A percentile compares a stretch with the other conserved stretches of the same genome.
phyloP scores from a whole-genome alignment of 768 basidiomycete species.

The Phaffia australis region DNA sequence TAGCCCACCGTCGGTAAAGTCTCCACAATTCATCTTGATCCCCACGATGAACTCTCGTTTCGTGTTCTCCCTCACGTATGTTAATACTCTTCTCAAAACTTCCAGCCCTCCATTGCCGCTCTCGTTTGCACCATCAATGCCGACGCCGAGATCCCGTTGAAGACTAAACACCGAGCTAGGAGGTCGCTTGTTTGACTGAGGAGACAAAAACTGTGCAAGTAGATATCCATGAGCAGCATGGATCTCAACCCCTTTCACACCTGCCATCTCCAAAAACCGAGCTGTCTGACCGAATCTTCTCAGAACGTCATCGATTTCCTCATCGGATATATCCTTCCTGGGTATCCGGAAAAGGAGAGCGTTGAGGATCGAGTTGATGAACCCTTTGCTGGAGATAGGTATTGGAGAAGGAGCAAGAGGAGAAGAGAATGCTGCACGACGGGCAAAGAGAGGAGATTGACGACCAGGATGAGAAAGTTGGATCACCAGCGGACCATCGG shows the following conservation, averaged over 20 bases:
- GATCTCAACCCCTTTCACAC: constrained; percentile 77
- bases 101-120: no score
- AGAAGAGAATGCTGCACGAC: constrained; percentile 44
- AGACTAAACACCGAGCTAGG: constrained; percentile 2
- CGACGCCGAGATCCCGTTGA: background rate
- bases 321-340: constrained; percentile 44
- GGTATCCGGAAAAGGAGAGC: constrained; percentile 55
- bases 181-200: constrained; percentile 27
- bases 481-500: constrained; percentile 51
- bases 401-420: constrained; percentile 55
- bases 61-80: background rate
- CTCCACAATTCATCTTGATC: constrained; percentile 11
- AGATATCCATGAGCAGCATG: constrained; percentile 84
- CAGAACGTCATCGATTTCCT: constrained; percentile 55
- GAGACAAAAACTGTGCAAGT: constrained; percentile 64
- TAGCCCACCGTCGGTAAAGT: constrained; percentile 4
- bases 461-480: constrained; percentile 71
- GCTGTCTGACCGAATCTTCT: constrained; percentile 59
- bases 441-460: constrained; percentile 68
- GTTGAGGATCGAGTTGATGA: constrained; percentile 42
- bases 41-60: background rate
- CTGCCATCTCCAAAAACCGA: constrained; percentile 50
- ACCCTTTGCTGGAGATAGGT: constrained; percentile 27
- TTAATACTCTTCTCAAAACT: no score
- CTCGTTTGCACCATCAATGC: background rate